These are phyloP conservation scores for Syzygium malaccense DNA, from an alignment of 441 rosid species.

Conservation along the genomic window DNA sequence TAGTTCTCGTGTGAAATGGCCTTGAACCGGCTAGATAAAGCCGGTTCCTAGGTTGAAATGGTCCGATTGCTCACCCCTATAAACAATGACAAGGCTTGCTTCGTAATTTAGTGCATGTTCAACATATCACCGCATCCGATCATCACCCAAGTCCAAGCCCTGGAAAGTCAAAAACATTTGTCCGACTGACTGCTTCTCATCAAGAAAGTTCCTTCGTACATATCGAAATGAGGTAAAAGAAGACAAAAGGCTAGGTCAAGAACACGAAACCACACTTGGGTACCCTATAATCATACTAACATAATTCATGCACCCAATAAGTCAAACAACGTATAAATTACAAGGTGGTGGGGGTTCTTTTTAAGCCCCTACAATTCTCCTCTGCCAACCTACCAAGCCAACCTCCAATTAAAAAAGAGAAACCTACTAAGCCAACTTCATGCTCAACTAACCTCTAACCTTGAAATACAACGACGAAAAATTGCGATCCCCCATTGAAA, in stretches of 20 bases:
- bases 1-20: neutral
- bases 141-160: neutral
- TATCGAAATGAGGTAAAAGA: neutral
- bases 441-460: neutral
- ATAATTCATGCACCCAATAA: neutral
- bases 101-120: neutral
- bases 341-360: neutral
- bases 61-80: accelerated
- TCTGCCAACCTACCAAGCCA: neutral
- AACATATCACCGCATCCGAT: neutral
- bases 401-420: neutral
- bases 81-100: neutral
- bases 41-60: neutral
- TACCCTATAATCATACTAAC: neutral
- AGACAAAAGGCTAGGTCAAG: neutral
- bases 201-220: neutral
- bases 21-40: neutral
- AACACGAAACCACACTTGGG: neutral
- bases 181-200: neutral
- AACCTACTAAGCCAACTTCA: neutral
- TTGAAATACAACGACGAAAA: neutral
- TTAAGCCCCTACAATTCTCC: neutral
- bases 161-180: neutral
- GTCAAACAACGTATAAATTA: neutral
- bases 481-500: neutral